Conservation (phyloP, 768 basidiomycete species). For the Boletus insuetus region DNA sequence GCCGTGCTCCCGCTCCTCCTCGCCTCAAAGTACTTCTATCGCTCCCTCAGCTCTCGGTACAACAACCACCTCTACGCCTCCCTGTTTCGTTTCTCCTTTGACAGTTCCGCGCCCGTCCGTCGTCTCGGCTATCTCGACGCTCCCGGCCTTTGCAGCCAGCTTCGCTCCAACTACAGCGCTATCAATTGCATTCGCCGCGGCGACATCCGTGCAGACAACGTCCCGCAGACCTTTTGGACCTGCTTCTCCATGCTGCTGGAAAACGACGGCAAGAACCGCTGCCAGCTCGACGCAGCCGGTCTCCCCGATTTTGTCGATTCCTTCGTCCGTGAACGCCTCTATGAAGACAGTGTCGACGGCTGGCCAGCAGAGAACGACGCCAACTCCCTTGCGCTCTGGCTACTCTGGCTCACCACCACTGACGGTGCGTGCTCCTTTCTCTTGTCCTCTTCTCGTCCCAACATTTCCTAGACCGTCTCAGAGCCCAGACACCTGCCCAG, state of each 20-base stretch:
- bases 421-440: constrained; percentile 36
- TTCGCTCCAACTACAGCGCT: constrained; percentile 35
- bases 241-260: constrained; percentile 59
- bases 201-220: constrained; percentile 32
- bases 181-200: constrained; percentile 30
- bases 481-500: constrained; percentile 24
- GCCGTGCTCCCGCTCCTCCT: constrained; percentile 48
- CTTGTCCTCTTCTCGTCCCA: constrained; percentile 12
- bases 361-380: constrained; percentile 55
- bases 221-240: constrained; percentile 40
- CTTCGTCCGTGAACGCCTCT: constrained; percentile 47
- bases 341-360: constrained; percentile 41
- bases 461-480: constrained; percentile 29
- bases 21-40: constrained; percentile 40
- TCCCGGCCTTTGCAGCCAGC: constrained; percentile 37
- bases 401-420: constrained; percentile 60
- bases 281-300: constrained; percentile 52
- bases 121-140: constrained; percentile 46
- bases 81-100: constrained; percentile 59
- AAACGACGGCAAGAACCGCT: constrained; percentile 64
- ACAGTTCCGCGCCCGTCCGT: constrained; percentile 47
- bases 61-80: constrained; percentile 45
- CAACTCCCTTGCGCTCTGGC: constrained; percentile 57
- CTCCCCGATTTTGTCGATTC: constrained; percentile 44
- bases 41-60: constrained; percentile 27